phyloP scores from a whole-genome alignment of 352 stramenopile species.

The Pythium vanterpoolii region DNA sequence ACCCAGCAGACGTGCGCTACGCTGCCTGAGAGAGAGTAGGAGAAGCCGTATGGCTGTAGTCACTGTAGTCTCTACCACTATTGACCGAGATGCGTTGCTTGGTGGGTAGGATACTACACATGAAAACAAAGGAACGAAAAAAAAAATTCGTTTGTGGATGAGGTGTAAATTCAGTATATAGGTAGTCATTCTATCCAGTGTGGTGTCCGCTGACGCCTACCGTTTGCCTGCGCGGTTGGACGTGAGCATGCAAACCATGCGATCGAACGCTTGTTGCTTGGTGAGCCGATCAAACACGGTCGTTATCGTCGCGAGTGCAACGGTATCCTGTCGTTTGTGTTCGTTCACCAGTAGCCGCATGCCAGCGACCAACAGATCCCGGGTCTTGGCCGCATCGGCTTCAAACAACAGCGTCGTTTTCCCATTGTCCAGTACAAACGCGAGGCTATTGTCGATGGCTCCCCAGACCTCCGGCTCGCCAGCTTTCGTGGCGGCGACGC shows the following conservation, averaged over 20 bases:
- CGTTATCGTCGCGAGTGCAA: constrained; percentile 32
- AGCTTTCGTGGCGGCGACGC: constrained; percentile 28
- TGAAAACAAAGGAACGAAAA: too few relatives aligned
- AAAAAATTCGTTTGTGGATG: too few relatives aligned
- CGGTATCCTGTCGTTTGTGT: constrained; percentile 44
- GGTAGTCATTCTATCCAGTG: too few relatives aligned
- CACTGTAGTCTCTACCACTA: too few relatives aligned
- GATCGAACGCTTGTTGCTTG: constrained; percentile 19
- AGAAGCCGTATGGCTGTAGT: too few relatives aligned
- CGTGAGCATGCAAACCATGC: constrained; percentile 10
- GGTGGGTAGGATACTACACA: too few relatives aligned
- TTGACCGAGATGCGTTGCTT: too few relatives aligned
- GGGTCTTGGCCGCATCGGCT: constrained; percentile 58
- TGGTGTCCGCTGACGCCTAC: too few relatives aligned
- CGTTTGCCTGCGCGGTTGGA: too few relatives aligned
- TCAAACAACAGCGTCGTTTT: constrained; percentile 60
- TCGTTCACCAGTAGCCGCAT: constrained; percentile 58
- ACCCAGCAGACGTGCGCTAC: constrained; percentile 11
- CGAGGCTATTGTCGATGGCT: constrained; percentile 24
- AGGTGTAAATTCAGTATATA: too few relatives aligned
- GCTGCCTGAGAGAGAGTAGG: background rate
- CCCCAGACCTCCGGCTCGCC: background rate
- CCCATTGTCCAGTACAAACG: constrained; percentile 60
- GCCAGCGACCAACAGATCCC: constrained; percentile 63
- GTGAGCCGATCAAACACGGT: constrained; percentile 14